Evolutionary conservation across 2,329 filamentous ascomycete species (phyloP), one percentile per base, ranked within the genome.

Genomic region (Paecilomyces fulvus): DNA sequence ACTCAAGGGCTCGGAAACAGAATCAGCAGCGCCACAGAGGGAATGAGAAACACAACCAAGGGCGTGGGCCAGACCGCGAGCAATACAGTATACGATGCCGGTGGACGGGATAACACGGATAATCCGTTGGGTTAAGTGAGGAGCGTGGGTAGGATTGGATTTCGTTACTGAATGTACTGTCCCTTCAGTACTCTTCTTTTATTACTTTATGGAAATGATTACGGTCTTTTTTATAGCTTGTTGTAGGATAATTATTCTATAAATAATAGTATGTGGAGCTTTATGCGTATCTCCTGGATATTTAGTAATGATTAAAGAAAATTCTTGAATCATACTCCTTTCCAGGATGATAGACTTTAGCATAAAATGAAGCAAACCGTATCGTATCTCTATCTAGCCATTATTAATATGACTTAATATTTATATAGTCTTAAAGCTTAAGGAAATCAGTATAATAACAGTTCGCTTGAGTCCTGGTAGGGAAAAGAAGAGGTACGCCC

Each of bases 1-100:
- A 62, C 64, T 49, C 56, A 63, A 51, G 65, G 63, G 5, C 59
- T 69, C 12, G 67, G 68, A 46, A 62, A 71, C 52, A 71, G 68
- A 8, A 64, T 70, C 43, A 59, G 59, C 14, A 61, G 61, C 25
- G 62, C 63, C 3, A 61, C 58, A 8, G 55, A 67, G 43, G 61
- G 63, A 0, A 49, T 67, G 12, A 63, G 65, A 4, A 57, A 64
- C 49, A 60, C 64, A 10, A 58, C 63, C 23, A 61, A 58, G n/a
- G 64, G 63, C 1, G 58, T 67, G 8, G 59, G 69, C 2, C 60
- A 64, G 43, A 67, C 60, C n/a, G 61, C 62, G 17, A 60, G 62
- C 14, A 61, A 61, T 11, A 60, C 61, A 10, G 55, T 61, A 2
- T 59, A 61, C 43, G 49, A 46, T 20, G 57, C 57, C 23, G 49